phyloP scores from a whole-genome alignment of 148 eudicot genomes.

The Pharnaceum exiguum region DNA sequence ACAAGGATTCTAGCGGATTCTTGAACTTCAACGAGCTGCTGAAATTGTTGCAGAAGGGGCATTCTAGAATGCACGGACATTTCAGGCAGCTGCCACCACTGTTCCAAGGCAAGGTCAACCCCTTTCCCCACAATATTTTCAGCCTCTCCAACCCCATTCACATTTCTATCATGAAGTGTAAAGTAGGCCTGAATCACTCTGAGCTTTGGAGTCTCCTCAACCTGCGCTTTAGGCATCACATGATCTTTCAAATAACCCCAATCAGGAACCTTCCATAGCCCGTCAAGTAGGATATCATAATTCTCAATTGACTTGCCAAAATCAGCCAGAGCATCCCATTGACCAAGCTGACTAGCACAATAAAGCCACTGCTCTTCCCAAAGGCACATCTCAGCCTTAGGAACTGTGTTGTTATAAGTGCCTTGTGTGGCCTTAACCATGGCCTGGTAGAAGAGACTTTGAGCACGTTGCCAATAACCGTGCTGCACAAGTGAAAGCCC shows the following conservation, averaged over 20 bases:
- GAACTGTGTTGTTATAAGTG: conserved; percentile 89
- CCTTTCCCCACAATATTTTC: conserved; percentile 90
- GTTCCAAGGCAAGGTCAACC: conserved; percentile 90
- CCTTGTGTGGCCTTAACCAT: conserved; percentile 99
- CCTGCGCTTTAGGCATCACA: conserved; percentile 94
- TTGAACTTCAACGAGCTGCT: conserved; percentile 96
- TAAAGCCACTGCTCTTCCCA: conserved; percentile 99
- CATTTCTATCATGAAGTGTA: conserved; percentile 89
- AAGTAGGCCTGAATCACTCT: conserved; percentile 88
- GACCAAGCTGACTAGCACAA: conserved; percentile 95
- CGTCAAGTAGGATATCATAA: conserved; percentile 85
- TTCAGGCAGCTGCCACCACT: conserved; percentile 99
- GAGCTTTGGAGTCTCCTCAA: conserved; percentile 95
- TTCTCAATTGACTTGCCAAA: conserved; percentile 90
- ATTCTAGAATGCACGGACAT: conserved; percentile 94
- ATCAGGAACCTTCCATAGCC: conserved; percentile 98
- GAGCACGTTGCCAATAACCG: conserved; percentile 98
- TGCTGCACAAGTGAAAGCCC: conserved; percentile 98
- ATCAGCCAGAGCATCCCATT: conserved; percentile 92
- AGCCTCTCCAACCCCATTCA: conserved; percentile 78
- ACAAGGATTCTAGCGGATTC: conserved; percentile 86
- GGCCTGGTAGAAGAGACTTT: conserved; percentile 93
- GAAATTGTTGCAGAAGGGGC: conserved; percentile 90
- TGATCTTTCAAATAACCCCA: conserved; percentile 88
- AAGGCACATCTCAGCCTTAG: conserved; percentile 98